Evolutionary conservation across 108 stramenopile genomes (phyloP).

Genomic region (Licmophora abbreviata): DNA sequence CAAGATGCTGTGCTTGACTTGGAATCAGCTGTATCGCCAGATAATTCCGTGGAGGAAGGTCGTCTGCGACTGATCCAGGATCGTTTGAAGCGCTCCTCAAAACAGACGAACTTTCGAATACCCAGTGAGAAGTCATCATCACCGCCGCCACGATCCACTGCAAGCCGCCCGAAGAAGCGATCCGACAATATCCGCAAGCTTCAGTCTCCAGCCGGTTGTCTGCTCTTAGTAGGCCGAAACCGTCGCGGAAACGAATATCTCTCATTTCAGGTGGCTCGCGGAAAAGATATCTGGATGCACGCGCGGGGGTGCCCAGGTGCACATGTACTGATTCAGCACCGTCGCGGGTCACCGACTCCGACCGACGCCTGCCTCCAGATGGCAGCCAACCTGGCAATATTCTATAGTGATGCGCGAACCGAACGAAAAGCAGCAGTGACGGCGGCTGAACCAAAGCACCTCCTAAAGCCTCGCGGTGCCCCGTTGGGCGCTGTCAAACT

Average conservation of each 20-base stretch:
- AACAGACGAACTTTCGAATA: slow-evolving; percentile 44
- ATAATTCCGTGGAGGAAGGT: slow-evolving; percentile 40
- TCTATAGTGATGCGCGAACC: slow-evolving; percentile 72
- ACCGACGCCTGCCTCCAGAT: slow-evolving; percentile 66
- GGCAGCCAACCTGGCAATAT: slow-evolving; percentile 76
- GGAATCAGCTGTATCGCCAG: slow-evolving; percentile 20
- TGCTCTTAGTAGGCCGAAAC: slow-evolving; percentile 77
- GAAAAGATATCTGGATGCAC: slow-evolving; percentile 84
- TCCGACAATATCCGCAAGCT: slow-evolving; percentile 36
- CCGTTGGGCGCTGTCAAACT: slow-evolving; percentile 79
- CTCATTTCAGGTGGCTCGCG: slow-evolving; percentile 56
- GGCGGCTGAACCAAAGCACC: slow-evolving; percentile 74
- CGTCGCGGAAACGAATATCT: slow-evolving; percentile 79
- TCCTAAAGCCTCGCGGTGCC: slow-evolving; percentile 75
- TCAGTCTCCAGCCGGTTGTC: slow-evolving; percentile 57
- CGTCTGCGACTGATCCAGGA: slow-evolving; percentile 46
- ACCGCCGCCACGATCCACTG: not conserved
- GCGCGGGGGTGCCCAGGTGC: slow-evolving; percentile 78
- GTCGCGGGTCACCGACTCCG: slow-evolving; percentile 48
- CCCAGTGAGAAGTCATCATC: slow-evolving; percentile 12
- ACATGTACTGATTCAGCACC: slow-evolving; percentile 64
- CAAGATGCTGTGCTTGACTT: slow-evolving; percentile 41
- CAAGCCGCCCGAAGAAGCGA: slow-evolving; percentile 11
- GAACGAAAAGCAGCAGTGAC: slow-evolving; percentile 65
- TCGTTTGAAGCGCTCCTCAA: slow-evolving; percentile 44